phyloP scores from a whole-genome alignment of 352 stramenopile species.

The Pythium scleroteichum region DNA sequence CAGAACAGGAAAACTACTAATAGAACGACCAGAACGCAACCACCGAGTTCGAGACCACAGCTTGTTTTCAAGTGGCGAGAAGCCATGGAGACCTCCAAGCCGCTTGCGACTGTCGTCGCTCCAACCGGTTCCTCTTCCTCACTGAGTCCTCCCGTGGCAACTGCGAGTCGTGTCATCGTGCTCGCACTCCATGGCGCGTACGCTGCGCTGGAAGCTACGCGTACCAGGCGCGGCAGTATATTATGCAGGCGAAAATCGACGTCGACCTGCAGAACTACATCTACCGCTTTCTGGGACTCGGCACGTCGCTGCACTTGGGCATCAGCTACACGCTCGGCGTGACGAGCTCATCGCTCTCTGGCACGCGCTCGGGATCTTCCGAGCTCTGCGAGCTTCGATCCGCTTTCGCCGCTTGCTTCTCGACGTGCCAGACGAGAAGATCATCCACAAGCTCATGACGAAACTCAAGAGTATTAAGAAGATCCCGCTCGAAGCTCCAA shows the following conservation, averaged over 20 bases:
- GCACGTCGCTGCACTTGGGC: background rate
- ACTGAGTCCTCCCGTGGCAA: too few species aligned
- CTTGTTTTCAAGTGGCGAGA: too few species aligned
- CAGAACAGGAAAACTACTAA: too few species aligned
- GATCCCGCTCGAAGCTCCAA: too few species aligned
- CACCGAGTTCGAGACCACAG: too few species aligned
- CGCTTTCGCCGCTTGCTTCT: conserved; percentile 9
- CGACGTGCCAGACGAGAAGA: conserved; percentile 12
- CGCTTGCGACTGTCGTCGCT: too few species aligned
- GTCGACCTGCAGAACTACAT: background rate
- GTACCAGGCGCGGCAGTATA: conserved; percentile 12
- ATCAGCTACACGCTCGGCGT: conserved; percentile 4
- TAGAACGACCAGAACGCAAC: too few species aligned
- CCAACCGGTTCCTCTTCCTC: too few species aligned
- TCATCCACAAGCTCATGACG: background rate
- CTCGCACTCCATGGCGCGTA: conserved; percentile 7
- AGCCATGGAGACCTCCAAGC: too few species aligned
- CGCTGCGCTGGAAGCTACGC: conserved; percentile 2
- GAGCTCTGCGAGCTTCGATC: conserved; percentile 5
- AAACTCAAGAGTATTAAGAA: conserved; percentile 1
- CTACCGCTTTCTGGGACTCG: conserved; percentile 14
- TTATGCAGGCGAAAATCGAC: background rate
- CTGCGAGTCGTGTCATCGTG: background rate
- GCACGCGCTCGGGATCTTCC: conserved; percentile 7
- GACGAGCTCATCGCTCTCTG: conserved; percentile 10